A percentile compares a stretch with the other conserved stretches of the same genome.
Conservation (phyloP, 1,284 basidiomycete species). For the Leccinum subrobustum region DNA sequence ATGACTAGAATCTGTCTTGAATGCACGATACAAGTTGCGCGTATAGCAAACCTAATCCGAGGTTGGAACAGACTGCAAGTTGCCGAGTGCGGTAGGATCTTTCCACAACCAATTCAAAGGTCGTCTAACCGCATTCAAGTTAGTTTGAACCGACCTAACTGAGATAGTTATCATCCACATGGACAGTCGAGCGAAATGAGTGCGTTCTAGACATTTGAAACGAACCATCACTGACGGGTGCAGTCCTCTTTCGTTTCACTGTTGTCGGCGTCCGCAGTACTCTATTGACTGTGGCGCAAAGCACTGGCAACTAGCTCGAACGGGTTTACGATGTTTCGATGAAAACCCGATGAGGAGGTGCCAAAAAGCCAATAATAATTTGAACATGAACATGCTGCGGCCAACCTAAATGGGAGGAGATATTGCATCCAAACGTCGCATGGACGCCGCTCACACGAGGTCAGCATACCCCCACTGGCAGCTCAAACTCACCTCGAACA, state of each 20-base stretch:
- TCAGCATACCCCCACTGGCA: background rate
- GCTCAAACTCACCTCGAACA: background rate
- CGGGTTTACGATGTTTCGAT: slow-evolving; percentile 1
- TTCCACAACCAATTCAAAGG: background rate
- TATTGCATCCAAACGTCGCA: background rate
- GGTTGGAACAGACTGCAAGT: background rate
- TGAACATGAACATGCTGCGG: background rate
- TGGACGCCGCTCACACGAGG: background rate
- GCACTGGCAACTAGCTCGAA: background rate
- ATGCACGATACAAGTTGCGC: background rate
- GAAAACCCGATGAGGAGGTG: background rate
- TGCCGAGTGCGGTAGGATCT: background rate
- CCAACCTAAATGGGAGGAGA: background rate
- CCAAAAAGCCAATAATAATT: background rate
- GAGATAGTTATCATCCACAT: slow-evolving; percentile 6
- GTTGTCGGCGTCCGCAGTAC: background rate
- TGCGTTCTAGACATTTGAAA: slow-evolving; percentile 11
- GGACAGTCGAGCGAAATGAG: background rate
- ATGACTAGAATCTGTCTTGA: background rate
- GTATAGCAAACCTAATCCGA: background rate
- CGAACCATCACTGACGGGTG: background rate
- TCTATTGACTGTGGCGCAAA: background rate
- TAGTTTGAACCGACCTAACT: background rate
- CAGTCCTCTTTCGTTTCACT: background rate
- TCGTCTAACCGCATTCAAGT: background rate